phyloP scores from a whole-genome alignment of 2,329 filamentous ascomycete species.

The Chaetomium globosum region DNA sequence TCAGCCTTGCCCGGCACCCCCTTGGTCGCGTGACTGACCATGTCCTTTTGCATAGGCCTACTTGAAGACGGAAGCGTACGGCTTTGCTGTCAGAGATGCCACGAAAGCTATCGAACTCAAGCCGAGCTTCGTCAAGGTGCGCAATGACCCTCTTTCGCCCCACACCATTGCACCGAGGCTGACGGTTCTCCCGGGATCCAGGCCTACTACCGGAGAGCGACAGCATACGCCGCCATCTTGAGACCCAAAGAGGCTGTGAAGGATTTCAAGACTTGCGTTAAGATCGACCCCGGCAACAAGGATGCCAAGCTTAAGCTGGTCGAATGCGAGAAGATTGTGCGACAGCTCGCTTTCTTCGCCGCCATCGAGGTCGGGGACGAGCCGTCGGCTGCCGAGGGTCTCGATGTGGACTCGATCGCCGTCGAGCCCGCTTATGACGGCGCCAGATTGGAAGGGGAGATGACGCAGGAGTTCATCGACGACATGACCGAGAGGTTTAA shows the following conservation, averaged over 20 bases:
- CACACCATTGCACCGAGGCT: constrained; percentile 7
- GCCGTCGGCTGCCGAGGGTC: constrained; percentile 85
- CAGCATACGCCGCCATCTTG: constrained; percentile 88
- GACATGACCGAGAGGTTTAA: constrained; percentile 98
- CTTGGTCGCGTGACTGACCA: constrained; percentile 53
- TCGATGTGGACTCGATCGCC: constrained; percentile 82
- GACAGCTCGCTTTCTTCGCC: constrained; percentile 87
- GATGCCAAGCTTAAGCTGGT: constrained; percentile 88
- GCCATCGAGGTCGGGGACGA: constrained; percentile 93
- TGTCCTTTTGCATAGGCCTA: constrained; percentile 63
- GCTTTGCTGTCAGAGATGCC: constrained; percentile 88
- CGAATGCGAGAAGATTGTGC: constrained; percentile 93
- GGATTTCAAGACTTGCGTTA: constrained; percentile 90
- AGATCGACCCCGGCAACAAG: constrained; percentile 83
- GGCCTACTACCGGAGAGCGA: constrained; percentile 92
- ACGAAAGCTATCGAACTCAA: constrained; percentile 90
- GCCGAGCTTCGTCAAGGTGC: constrained; percentile 82
- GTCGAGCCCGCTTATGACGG: constrained; percentile 88
- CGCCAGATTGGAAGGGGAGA: constrained; percentile 72
- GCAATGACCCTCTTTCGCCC: constrained; percentile 24
- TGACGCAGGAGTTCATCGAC: constrained; percentile 96
- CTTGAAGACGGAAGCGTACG: constrained; percentile 94
- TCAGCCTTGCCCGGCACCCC: not conserved
- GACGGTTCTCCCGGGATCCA: constrained; percentile 42
- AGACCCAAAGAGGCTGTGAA: constrained; percentile 83